Conservation (phyloP, 2,329 filamentous ascomycete genomes). For the Diaporthe vaccinii region DNA sequence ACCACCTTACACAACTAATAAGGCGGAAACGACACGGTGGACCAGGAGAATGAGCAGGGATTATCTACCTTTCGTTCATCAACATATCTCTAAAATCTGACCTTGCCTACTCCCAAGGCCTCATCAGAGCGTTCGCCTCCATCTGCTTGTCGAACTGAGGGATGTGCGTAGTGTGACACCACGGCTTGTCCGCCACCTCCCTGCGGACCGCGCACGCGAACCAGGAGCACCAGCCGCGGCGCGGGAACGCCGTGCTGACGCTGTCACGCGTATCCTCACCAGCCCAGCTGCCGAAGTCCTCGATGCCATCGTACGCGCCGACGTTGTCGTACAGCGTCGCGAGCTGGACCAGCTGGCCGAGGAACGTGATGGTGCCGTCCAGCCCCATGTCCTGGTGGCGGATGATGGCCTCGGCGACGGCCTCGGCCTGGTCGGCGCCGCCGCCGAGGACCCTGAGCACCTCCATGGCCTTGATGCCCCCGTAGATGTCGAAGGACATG, state of each 20-base stretch:
- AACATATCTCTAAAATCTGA: neutral
- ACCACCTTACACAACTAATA: neutral
- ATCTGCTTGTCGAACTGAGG: neutral
- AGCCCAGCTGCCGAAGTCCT: neutral
- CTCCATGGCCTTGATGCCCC: neutral
- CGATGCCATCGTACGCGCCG: neutral
- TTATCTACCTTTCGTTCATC: neutral
- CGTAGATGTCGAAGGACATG: constrained; percentile 13
- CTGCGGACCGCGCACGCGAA: constrained; percentile 2
- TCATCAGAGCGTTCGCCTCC: constrained; percentile 20
- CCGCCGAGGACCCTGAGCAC: constrained; percentile 5
- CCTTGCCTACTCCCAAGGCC: neutral
- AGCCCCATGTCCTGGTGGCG: constrained; percentile 15
- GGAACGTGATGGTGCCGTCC: constrained; percentile 17
- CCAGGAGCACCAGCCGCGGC: constrained; percentile 3
- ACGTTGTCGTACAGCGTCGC: constrained; percentile 18
- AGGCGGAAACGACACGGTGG: neutral
- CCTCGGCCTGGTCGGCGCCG: neutral
- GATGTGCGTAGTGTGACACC: constrained; percentile 18
- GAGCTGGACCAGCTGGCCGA: constrained; percentile 18
- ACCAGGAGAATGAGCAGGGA: neutral
- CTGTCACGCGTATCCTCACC: neutral
- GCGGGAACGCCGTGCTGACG: constrained; percentile 6
- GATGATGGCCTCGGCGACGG: constrained; percentile 20
- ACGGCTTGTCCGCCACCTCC: neutral